Conservation (phyloP, 2,329 filamentous ascomycete species). For the Ceratocystis lukuohia region DNA sequence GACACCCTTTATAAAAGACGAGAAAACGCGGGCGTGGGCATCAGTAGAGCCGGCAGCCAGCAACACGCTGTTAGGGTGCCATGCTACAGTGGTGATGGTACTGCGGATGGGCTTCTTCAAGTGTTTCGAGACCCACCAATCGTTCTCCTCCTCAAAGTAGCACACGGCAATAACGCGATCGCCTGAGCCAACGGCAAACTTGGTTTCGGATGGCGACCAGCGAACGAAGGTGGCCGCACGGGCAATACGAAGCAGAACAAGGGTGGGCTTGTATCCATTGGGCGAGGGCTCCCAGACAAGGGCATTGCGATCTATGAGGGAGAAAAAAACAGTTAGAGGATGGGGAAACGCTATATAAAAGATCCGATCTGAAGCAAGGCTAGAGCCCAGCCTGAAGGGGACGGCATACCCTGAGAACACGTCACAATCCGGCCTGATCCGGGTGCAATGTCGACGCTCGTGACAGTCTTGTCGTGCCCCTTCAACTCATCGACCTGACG, state of each 20-base stretch:
- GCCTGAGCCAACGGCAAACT: constrained; percentile 94
- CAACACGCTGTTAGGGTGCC: constrained; percentile 96
- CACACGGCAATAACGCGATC: constrained; percentile 91
- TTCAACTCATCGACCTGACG: constrained; percentile 83
- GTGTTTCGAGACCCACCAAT: constrained; percentile 99
- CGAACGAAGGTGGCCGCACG: constrained; percentile 91
- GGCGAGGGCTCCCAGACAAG: constrained; percentile 96
- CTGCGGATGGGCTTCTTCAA: constrained; percentile 97
- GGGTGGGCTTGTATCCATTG: constrained; percentile 86
- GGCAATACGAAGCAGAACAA: constrained; percentile 94
- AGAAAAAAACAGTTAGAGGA: neutral
- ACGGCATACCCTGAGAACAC: constrained; percentile 69
- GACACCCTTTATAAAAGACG: constrained; percentile 88
- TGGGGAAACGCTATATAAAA: neutral
- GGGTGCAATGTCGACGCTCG: constrained; percentile 88
- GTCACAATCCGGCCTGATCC: constrained; percentile 87
- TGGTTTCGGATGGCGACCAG: constrained; percentile 92
- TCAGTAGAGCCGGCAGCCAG: constrained; percentile 94
- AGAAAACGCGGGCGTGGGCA: constrained; percentile 88
- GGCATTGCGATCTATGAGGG: constrained; percentile 69
- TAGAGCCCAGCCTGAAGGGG: neutral
- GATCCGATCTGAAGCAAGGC: neutral
- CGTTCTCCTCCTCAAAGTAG: constrained; percentile 98
- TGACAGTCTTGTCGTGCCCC: constrained; percentile 94
- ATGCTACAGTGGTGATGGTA: constrained; percentile 86